Evolutionary conservation across 2,329 filamentous ascomycete genomes (phyloP).

Genomic region (Fusarium fujikuroi): DNA sequence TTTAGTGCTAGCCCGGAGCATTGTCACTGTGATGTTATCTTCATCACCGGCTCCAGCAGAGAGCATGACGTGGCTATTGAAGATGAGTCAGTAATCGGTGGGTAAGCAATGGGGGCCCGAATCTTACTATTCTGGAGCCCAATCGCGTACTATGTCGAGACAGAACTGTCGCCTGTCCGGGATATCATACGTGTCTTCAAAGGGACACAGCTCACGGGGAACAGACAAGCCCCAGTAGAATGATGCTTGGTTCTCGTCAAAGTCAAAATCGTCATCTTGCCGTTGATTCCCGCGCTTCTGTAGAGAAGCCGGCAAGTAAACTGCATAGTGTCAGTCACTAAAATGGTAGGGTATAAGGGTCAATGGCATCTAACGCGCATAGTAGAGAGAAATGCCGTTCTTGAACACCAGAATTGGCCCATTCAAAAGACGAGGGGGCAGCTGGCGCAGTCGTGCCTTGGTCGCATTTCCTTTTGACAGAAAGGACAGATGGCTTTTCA

Average conservation of each 20-base stretch:
- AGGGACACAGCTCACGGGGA: background rate
- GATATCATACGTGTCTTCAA: background rate
- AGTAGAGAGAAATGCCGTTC: background rate
- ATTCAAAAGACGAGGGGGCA: background rate
- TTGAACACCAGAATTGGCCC: background rate
- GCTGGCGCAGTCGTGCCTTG: background rate
- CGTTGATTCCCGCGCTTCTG: accelerated
- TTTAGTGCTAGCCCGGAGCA: background rate
- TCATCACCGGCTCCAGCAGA: background rate
- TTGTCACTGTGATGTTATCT: background rate
- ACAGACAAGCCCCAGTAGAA: background rate
- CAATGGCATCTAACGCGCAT: background rate
- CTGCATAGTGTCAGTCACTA: background rate
- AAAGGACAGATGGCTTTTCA: background rate
- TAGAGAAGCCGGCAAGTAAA: background rate
- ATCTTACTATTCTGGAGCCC: background rate
- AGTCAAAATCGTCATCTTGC: background rate
- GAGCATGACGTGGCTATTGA: background rate
- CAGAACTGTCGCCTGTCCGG: background rate
- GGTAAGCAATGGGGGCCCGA: background rate
- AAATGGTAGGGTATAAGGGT: no score
- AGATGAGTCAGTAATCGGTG: background rate
- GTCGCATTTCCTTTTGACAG: background rate
- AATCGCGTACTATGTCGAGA: background rate
- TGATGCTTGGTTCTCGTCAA: background rate